Evolutionary conservation across 148 eudicot species (phyloP).

Genomic region (Fagopyrum esculentum): DNA sequence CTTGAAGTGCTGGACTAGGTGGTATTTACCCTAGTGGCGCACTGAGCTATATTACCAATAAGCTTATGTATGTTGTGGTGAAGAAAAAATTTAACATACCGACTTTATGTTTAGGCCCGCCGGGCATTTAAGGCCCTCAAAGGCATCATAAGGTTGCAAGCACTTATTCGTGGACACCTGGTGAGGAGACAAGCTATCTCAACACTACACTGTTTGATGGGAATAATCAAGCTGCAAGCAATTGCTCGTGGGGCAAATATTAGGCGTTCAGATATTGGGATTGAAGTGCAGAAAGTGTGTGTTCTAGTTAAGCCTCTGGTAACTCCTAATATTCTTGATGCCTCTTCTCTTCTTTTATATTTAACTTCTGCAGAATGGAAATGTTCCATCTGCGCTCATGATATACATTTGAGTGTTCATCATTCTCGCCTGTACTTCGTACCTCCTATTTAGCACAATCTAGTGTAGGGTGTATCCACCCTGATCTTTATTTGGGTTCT

Average conservation of each 20-base stretch:
- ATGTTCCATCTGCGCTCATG: not conserved
- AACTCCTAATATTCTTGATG: conserved; percentile 19
- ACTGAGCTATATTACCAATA: not conserved
- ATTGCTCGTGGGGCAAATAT: conserved; percentile 45
- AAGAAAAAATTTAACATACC: not conserved
- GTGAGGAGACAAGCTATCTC: conserved; percentile 56
- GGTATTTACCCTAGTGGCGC: not conserved
- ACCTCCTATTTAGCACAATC: not conserved
- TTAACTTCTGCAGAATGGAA: not conserved
- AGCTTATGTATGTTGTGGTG: not conserved
- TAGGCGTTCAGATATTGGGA: conserved; percentile 38
- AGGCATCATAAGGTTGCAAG: conserved; percentile 62
- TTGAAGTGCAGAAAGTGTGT: conserved; percentile 43
- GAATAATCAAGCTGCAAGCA: conserved; percentile 51
- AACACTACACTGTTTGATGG: conserved; percentile 35
- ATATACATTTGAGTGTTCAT: not conserved
- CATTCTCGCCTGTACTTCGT: not conserved
- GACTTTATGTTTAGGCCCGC: conserved; percentile 38
- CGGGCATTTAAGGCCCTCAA: conserved; percentile 54
- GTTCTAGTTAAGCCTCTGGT: conserved; percentile 32
- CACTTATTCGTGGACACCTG: conserved; percentile 55
- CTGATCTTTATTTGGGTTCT: not conserved
- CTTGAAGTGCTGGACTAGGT: not conserved
- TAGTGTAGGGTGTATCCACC: not conserved
- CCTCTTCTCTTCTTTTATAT: not conserved